Evolutionary conservation across 2,329 filamentous ascomycete genomes (phyloP).

Genomic region (Neofusicoccum umdonicola): DNA sequence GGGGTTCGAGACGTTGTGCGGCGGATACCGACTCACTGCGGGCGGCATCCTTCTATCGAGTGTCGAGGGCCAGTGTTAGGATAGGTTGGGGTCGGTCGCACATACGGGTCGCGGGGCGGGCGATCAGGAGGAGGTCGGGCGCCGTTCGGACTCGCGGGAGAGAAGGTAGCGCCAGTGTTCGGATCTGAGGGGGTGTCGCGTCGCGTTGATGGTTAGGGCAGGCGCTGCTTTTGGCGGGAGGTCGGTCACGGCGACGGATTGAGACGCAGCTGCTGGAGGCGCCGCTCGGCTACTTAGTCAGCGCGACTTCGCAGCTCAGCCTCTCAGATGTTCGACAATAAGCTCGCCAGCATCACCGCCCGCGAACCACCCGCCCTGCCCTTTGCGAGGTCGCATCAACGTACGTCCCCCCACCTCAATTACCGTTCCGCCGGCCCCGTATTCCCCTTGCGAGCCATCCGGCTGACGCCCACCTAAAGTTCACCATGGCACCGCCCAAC

Average conservation of each 20-base stretch:
- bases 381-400: constrained; percentile 3
- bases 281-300: neutral
- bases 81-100: constrained; percentile 4
- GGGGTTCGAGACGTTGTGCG: constrained; percentile 57
- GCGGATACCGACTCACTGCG: constrained; percentile 58
- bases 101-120: constrained; percentile 13
- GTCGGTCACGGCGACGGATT: neutral
- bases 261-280: neutral
- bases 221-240: constrained; percentile 10
- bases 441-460: neutral
- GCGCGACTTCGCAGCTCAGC: neutral
- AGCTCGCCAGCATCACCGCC: neutral
- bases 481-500: constrained; percentile 60
- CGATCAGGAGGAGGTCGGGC: constrained; percentile 9
- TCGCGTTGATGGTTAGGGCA: neutral
- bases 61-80: constrained; percentile 13
- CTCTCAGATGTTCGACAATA: neutral
- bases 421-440: neutral
- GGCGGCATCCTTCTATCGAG: constrained; percentile 51
- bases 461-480: constrained; percentile 13
- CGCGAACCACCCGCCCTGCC: constrained; percentile 2
- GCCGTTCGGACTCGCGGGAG: neutral
- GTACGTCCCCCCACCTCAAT: neutral
- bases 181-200: neutral
- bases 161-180: neutral